Percentiles rank a stretch among this genome's conserved stretches.
Conservation (phyloP, 139 green algal genomes). For the Coelastrella sp. region DNA sequence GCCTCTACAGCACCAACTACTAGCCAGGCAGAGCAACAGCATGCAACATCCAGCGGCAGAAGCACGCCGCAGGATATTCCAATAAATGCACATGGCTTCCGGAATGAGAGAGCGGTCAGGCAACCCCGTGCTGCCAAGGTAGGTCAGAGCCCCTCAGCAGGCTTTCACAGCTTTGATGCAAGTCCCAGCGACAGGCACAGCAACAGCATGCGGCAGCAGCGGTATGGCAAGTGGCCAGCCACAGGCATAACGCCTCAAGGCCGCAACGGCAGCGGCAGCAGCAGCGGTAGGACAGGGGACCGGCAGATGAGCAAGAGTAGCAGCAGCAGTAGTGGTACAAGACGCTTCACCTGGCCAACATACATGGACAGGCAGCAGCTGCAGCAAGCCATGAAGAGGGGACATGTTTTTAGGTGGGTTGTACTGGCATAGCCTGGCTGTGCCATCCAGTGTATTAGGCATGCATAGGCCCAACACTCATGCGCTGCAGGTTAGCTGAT, state of each 20-base stretch:
- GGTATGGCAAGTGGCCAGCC: constrained; percentile 33
- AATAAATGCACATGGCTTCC: background rate
- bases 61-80: background rate
- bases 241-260: constrained; percentile 5
- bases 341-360: constrained; percentile 20
- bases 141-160: background rate
- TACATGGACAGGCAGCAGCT: constrained; percentile 38
- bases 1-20: background rate
- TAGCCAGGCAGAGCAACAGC: background rate
- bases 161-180: background rate
- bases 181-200: background rate
- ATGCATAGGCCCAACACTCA: background rate
- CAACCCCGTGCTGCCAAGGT: background rate
- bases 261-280: background rate
- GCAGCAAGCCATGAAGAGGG: constrained; percentile 37
- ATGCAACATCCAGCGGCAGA: background rate
- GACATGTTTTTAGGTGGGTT: constrained; percentile 30
- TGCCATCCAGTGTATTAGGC: background rate
- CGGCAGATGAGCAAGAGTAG: background rate
- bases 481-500: too few relatives aligned
- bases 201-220: background rate
- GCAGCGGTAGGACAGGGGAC: background rate
- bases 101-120: background rate
- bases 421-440: background rate
- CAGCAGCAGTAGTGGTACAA: background rate